These are phyloP conservation scores for Davidsoniella neocaledoniae DNA, from an alignment of 2,329 filamentous ascomycete genomes.

Conservation along the genomic window DNA sequence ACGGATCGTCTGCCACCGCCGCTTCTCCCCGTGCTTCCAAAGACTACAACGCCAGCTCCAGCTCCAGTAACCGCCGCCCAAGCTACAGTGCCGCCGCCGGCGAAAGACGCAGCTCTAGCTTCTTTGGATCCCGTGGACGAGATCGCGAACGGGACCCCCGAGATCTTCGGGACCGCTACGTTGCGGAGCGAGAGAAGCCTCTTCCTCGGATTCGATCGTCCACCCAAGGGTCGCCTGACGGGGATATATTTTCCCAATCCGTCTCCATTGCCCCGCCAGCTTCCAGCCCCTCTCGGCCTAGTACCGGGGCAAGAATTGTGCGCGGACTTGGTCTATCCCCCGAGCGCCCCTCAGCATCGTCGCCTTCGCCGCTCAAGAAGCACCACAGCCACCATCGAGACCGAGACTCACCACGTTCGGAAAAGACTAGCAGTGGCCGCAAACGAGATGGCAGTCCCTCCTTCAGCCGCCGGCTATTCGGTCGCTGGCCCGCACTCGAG, in stretches of 20 bases:
- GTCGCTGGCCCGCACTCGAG: constrained; percentile 4
- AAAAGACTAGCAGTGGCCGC: not conserved
- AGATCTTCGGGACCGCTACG: not conserved
- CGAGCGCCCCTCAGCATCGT: not conserved
- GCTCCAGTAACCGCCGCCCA: not conserved
- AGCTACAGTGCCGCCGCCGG: not conserved
- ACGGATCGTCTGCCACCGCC: not conserved
- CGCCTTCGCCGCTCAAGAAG: not conserved
- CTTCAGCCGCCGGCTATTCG: constrained; percentile 3
- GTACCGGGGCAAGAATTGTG: constrained; percentile 8
- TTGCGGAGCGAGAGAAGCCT: constrained; percentile 10
- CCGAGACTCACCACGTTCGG: not conserved
- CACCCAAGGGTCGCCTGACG: constrained; percentile 9
- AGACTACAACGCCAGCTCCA: not conserved
- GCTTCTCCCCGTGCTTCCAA: not conserved
- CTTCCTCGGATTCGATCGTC: constrained; percentile 10
- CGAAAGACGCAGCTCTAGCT: constrained; percentile 3
- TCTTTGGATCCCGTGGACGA: constrained; percentile 4
- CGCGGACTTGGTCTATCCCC: constrained; percentile 5
- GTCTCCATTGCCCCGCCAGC: constrained; percentile 3
- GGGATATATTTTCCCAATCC: constrained; percentile 6
- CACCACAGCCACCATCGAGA: not conserved
- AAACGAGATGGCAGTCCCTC: constrained; percentile 3
- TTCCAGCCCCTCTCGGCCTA: constrained; percentile 4
- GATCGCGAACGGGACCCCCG: not conserved